Evolutionary conservation across 1,139 yeast species (phyloP), one percentile per base, ranked within the genome.

Genomic region (Lodderomyces pseudojiufengensis): DNA sequence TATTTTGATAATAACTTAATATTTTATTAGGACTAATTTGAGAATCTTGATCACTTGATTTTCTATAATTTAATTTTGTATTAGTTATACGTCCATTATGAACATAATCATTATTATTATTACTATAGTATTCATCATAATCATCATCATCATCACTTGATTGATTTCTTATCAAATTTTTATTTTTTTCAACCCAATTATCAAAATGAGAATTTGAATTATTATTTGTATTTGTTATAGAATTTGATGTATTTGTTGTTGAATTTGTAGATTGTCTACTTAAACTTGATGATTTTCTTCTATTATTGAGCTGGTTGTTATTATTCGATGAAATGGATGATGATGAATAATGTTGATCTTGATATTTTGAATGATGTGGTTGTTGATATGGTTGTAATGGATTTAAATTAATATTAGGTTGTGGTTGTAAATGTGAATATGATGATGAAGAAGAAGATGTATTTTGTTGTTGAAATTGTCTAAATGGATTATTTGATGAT

Each of bases 401-500:
- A 5, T 18, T 5, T 18, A 18, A 18, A 18, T 18, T 18, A 16
- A 20, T 14, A 7, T 22, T 26, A 10, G 24, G 25, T 13, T 24
- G 27, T 27, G 29, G 31, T 27, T 33, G 36, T 16, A 16, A 14
- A 11, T 21, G 27, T 23, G 32, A 25, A 31, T 44, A n/a, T n/a
- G n/a, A n/a, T n/a, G n/a, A n/a, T n/a, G n/a, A n/a, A n/a, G n/a
- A n/a, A n/a, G n/a, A n/a, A n/a, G n/a, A n/a, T n/a, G n/a, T n/a
- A n/a, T n/a, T n/a, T n/a, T 37, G 28, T n/a, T n/a, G 41, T 44
- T 33, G 42, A 35, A 16, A 44, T 39, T 29, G 41, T 44, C 84
- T 66, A 54, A 78, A 78, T 13, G 84, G 84, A 47, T 78, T 78
- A 49, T 76, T 76, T 21, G 78, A 65, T 10, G 82, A 76, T 43